Conservation (phyloP, 1,139 yeast genomes). For the Scheffersomyces segobiensis region DNA sequence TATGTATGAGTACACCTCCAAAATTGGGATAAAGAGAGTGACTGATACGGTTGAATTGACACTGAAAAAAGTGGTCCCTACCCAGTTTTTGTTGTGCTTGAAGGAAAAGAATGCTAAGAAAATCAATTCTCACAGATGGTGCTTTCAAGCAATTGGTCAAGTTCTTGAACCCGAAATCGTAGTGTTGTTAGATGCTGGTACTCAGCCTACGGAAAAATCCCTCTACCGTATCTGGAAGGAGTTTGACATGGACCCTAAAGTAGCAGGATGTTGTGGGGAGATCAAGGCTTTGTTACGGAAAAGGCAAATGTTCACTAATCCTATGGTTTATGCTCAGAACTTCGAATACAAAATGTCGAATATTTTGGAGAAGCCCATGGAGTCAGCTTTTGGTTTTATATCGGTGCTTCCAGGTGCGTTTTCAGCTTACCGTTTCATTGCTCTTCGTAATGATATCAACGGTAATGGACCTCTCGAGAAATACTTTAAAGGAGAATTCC, state of each 20-base stretch:
- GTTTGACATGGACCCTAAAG: slow-evolving; percentile 46
- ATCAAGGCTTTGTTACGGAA: slow-evolving; percentile 45
- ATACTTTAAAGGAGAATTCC: slow-evolving; percentile 50
- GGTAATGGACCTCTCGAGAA: slow-evolving; percentile 50
- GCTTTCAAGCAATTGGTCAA: slow-evolving; percentile 51
- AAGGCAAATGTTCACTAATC: slow-evolving; percentile 43
- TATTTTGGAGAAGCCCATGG: slow-evolving; percentile 49
- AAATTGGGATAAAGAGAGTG: slow-evolving; percentile 50
- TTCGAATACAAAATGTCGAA: slow-evolving; percentile 49
- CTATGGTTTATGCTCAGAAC: slow-evolving; percentile 50
- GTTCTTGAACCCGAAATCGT: slow-evolving; percentile 46
- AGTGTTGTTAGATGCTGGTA: slow-evolving; percentile 48
- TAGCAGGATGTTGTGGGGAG: slow-evolving; percentile 55
- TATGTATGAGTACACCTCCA: slow-evolving; percentile 48
- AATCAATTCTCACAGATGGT: slow-evolving; percentile 53
- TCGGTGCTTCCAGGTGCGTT: slow-evolving; percentile 51
- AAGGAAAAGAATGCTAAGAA: slow-evolving; percentile 50
- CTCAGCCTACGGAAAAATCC: slow-evolving; percentile 48
- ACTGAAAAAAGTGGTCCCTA: slow-evolving; percentile 50
- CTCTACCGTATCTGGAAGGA: slow-evolving; percentile 52
- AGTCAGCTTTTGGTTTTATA: slow-evolving; percentile 47
- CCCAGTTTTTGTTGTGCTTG: slow-evolving; percentile 47
- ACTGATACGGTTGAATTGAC: slow-evolving; percentile 50
- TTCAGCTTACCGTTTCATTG: slow-evolving; percentile 44
- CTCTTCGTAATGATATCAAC: slow-evolving; percentile 43